Evolutionary conservation across 2,329 filamentous ascomycete genomes (phyloP).

Genomic region (Claviceps quebecensis): DNA sequence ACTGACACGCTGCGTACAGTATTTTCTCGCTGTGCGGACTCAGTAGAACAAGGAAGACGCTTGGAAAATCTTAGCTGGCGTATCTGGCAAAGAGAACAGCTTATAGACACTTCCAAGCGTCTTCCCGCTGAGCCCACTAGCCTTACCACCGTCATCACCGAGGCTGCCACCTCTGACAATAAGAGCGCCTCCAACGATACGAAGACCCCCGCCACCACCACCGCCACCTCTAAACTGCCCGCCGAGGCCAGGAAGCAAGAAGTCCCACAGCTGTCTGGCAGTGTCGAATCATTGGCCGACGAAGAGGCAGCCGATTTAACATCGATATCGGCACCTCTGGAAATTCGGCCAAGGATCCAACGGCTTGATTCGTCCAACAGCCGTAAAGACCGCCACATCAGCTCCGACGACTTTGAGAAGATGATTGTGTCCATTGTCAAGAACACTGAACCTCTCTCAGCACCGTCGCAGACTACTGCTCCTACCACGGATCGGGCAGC

Average conservation of each 20-base stretch:
- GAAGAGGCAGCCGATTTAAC: slow-evolving; percentile 50
- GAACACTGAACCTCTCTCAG: slow-evolving; percentile 51
- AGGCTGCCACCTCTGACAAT: no score
- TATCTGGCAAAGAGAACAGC: slow-evolving; percentile 72
- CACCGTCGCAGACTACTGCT: slow-evolving; percentile 17
- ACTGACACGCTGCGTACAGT: slow-evolving; percentile 39
- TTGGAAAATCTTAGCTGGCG: slow-evolving; percentile 95
- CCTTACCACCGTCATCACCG: neutral
- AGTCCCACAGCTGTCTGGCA: slow-evolving; percentile 61
- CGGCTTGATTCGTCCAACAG: slow-evolving; percentile 60
- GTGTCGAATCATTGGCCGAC: slow-evolving; percentile 60
- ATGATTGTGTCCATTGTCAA: slow-evolving; percentile 91
- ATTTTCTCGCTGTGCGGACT: slow-evolving; percentile 87
- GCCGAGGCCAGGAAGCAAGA: slow-evolving; percentile 30
- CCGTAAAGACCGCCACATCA: slow-evolving; percentile 77
- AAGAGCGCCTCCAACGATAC: neutral
- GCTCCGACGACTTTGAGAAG: slow-evolving; percentile 82
- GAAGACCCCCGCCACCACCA: slow-evolving; percentile 22
- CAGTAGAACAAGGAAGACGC: slow-evolving; percentile 80
- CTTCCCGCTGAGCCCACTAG: slow-evolving; percentile 23
- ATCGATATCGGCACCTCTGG: slow-evolving; percentile 38
- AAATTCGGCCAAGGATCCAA: slow-evolving; percentile 54
- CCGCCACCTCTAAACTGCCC: slow-evolving; percentile 32
- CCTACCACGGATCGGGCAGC: slow-evolving; percentile 4
- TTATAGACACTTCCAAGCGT: slow-evolving; percentile 60